phyloP scores from a whole-genome alignment of 192 early-diverging fungal genomes.

The Entophlyctis luteolus region DNA sequence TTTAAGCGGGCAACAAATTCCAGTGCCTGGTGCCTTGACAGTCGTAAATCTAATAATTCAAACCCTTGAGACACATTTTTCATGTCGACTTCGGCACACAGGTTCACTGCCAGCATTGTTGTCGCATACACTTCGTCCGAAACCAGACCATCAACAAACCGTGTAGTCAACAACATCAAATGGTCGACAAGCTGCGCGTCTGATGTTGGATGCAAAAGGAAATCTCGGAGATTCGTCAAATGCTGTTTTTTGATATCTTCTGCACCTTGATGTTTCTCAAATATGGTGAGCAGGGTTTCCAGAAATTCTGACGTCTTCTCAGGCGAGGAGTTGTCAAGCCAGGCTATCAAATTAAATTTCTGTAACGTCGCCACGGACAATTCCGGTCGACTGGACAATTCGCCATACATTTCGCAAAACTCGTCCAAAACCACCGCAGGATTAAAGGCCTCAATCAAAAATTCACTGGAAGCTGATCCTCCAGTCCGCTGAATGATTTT shows the following conservation, averaged over 20 bases:
- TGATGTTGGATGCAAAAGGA: not conserved
- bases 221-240: not conserved
- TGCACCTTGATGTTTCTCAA: not conserved
- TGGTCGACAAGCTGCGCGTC: not conserved
- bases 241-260: not conserved
- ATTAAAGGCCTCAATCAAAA: conserved; percentile 24
- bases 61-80: not conserved
- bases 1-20: not conserved
- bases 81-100: not conserved
- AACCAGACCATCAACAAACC: not conserved
- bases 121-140: not conserved
- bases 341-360: conserved; percentile 14
- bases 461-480: not conserved
- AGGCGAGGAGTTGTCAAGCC: not conserved
- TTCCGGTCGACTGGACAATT: not conserved
- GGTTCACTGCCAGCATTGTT: not conserved
- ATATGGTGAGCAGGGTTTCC: not conserved
- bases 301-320: not conserved
- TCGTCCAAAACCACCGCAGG: conserved; percentile 22
- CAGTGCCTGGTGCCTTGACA: not conserved
- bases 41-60: conserved; percentile 8
- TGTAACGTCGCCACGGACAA: not conserved
- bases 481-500: conserved; percentile 3
- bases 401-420: conserved; percentile 25
- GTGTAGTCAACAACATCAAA: not conserved